Percentiles rank a stretch among this genome's conserved stretches.
Evolutionary conservation across 2,329 filamentous ascomycete species (phyloP).

Genomic region (Lecanicillium sp.): DNA sequence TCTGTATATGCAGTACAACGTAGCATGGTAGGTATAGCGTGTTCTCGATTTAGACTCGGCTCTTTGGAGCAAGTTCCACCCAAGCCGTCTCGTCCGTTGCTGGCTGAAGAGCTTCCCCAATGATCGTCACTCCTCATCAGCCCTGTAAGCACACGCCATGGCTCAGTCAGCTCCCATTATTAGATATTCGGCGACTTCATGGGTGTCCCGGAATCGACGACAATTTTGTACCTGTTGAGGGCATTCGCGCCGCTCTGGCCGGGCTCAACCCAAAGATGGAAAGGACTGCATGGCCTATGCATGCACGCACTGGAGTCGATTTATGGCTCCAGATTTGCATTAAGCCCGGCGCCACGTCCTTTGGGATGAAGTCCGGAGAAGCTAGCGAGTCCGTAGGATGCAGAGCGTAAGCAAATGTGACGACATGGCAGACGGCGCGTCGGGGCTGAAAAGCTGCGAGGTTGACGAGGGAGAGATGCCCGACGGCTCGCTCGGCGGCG

Average conservation of each 20-base stretch:
- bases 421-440: background rate
- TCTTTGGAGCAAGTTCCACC: background rate
- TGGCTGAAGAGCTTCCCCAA: no score
- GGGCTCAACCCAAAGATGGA: constrained; percentile 1
- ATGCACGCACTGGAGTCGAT: background rate
- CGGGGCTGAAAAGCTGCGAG: no score
- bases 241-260: background rate
- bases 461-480: no score
- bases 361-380: background rate
- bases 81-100: no score
- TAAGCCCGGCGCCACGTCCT: no score
- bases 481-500: no score
- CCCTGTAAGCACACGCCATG: no score
- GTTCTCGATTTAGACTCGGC: background rate
- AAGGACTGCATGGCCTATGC: background rate
- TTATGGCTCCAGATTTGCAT: background rate
- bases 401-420: background rate
- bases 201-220: no score
- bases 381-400: background rate
- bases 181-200: background rate
- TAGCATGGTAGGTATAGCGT: background rate
- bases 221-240: no score
- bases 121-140: no score
- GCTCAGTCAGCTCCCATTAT: no score
- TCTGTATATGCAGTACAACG: background rate